Conservation (phyloP, 2,329 filamentous ascomycete genomes). For the Fusarium subtropicale region DNA sequence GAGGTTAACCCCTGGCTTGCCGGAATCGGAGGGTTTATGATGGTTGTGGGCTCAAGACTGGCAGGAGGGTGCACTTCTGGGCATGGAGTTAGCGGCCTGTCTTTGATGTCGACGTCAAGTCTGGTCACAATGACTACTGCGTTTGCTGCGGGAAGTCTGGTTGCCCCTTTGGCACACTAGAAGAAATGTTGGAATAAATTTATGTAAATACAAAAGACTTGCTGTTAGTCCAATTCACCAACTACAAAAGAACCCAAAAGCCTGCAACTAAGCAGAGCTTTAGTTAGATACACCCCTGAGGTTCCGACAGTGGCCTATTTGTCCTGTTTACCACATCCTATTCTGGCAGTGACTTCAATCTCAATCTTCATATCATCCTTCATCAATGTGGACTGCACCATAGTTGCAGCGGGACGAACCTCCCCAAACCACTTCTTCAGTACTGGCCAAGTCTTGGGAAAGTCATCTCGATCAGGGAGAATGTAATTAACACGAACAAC, state of each 20-base stretch:
- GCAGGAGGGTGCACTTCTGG: conserved; percentile 76
- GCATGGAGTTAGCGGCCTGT: conserved; percentile 75
- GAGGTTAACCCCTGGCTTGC: conserved; percentile 56
- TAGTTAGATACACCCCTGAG: too few species aligned
- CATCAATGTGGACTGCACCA: conserved; percentile 64
- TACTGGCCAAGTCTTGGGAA: conserved; percentile 62
- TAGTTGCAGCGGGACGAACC: conserved; percentile 65
- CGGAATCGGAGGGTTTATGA: conserved; percentile 64
- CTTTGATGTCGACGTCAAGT: conserved; percentile 71
- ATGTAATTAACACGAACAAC: conserved; percentile 66
- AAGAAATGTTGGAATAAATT: not conserved
- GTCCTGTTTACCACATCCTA: conserved; percentile 35
- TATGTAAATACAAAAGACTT: not conserved
- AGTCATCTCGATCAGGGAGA: conserved; percentile 60
- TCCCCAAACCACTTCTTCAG: conserved; percentile 62
- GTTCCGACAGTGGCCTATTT: not conserved
- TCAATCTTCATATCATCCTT: conserved; percentile 61
- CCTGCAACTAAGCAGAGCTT: not conserved
- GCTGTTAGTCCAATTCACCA: accelerated
- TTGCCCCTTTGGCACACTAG: conserved; percentile 48
- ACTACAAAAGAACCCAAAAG: not conserved
- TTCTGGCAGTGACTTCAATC: conserved; percentile 58
- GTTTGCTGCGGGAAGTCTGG: conserved; percentile 63
- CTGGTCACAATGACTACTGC: conserved; percentile 69
- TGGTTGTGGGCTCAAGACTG: conserved; percentile 70